Evolutionary conservation across 139 green algal species (phyloP), one percentile per base, ranked within the genome.

Genomic region (Chlorella sp.): DNA sequence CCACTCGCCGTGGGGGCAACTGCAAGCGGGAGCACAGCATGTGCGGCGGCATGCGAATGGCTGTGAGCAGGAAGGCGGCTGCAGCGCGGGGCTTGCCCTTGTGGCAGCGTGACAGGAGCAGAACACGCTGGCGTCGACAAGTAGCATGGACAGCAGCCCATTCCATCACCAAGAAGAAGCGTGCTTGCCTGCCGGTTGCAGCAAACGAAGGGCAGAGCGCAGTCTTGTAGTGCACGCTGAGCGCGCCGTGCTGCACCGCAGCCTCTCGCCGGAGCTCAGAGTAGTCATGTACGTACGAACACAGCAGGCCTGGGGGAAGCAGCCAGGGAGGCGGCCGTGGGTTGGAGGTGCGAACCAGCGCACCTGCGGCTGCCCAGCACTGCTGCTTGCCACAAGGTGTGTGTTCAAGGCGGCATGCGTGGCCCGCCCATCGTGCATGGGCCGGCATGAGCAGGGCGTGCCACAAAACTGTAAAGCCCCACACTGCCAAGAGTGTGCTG

Each of bases 231-330:
- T 41, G 36, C 2, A 36, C 6, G 22, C 26, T 38, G 24, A 82
- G 54, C 11, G 11, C 13, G 54, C 76, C 76, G 36, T 40, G 76
- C 76, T 72, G 76, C 76, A 82, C 76, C 7, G 76, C 54, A 3
- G 76, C 76, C 56, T 82, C 76, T 22, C 54, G 36, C n/a, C 76
- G 76, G 54, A 82, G 34, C 76, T 82, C 76, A 2, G 30, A 17
- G 0, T 17, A 3, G 48, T 58, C 54, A 8, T 82, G 76, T 24
- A 54, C 76, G 16, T 40, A 34, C 5, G 2, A 0, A 54, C 76
- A 82, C 26, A 70, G 36, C 76, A 70, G 54, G 32, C 76, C 76
- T 82, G 76, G 22, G 17, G 38, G 38, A 24, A 2, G 5, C 16
- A 1, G 65, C 3, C 1, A n/a, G n/a, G 4, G 26, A 11, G 60